Evolutionary conservation across 2,329 filamentous ascomycete species (phyloP), one percentile per base, ranked within the genome.

Genomic region (Fonsecaea monophora): DNA sequence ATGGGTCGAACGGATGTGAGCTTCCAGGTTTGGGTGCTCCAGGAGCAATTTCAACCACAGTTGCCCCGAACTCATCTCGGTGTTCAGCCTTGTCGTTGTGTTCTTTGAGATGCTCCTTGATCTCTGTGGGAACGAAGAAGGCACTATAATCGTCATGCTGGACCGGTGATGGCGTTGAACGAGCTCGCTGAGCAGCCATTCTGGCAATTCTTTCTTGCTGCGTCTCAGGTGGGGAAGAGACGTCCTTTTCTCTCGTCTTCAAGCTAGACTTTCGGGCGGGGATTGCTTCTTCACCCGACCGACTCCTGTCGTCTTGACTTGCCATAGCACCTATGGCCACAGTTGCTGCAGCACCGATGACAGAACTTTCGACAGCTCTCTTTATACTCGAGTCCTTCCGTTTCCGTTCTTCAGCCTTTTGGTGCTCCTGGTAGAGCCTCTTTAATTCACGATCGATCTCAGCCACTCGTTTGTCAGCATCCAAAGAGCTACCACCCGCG

Each of bases 361-460:
- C 78, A 30, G 79, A 79, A 48, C 82, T 83, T 13, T 83, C 83
- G 21, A 84, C 77, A 9, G 82, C 82, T 3, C 83, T 83, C 30
- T 82, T 84, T n/a, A 48, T 13, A 12, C 58, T 60, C 30, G 61
- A 50, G 8, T 42, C 59, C 45, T 59, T 66, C 42, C 65, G 57
- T 37, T 68, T 63, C 30, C 50, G 53, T 62, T 69, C 67, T 53
- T 71, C 58, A 30, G 38, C 25, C 38, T 66, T 61, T 35, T 54
- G 67, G 48, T 69, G 70, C 58, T 74, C 70, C 18, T 67, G 66
- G 37, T 72, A 69, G 10, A 74, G 68, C n/a, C 60, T 59, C 37
- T 69, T 32, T 13, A 74, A 58, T 55, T 74, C 70, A 7, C 64
- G 64, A 45, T 74, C 71, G 54, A 74, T 74, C 40, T 73, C 68